Percentiles rank a stretch among this genome's conserved stretches.
These are phyloP conservation scores for Globisporangium cederbergense DNA, from an alignment of 352 stramenopile genomes.

Conservation along the genomic window DNA sequence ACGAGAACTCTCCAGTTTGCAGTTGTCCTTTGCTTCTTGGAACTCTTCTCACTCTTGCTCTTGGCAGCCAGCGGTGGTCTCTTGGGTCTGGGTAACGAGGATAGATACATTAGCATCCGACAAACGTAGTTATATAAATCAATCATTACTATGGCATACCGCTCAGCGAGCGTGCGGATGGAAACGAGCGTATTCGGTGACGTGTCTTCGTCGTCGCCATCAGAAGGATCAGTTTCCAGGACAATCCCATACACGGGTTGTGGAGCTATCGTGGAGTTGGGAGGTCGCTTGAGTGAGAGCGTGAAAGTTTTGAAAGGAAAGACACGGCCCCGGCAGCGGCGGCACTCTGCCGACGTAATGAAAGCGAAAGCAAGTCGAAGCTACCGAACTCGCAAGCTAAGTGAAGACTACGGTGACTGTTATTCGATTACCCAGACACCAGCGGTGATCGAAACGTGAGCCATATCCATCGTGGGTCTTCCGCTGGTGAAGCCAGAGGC, in stretches of 20 bases:
- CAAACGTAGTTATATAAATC: not conserved
- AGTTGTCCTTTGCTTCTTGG: not conserved
- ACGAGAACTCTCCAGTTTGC: not conserved
- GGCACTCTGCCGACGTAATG: too few relatives aligned
- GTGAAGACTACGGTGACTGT: too few relatives aligned
- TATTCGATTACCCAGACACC: too few relatives aligned
- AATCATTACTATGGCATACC: not conserved
- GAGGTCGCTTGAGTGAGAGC: not conserved
- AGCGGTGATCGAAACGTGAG: too few relatives aligned
- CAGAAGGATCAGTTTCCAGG: not conserved
- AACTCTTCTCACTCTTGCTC: not conserved
- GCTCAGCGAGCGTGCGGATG: not conserved
- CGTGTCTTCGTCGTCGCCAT: not conserved
- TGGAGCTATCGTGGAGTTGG: not conserved
- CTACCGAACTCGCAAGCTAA: too few relatives aligned
- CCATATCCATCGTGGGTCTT: too few relatives aligned
- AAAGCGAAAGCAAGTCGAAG: too few relatives aligned
- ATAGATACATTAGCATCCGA: not conserved
- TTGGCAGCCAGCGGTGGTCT: not conserved
- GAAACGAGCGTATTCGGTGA: not conserved
- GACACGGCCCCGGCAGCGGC: too few relatives aligned
- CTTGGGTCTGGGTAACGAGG: not conserved
- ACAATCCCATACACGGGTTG: not conserved
- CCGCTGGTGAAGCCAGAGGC: too few relatives aligned
- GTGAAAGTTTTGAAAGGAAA: not conserved